Conservation (phyloP, 345 rosid species). For the Brassica incana region DNA sequence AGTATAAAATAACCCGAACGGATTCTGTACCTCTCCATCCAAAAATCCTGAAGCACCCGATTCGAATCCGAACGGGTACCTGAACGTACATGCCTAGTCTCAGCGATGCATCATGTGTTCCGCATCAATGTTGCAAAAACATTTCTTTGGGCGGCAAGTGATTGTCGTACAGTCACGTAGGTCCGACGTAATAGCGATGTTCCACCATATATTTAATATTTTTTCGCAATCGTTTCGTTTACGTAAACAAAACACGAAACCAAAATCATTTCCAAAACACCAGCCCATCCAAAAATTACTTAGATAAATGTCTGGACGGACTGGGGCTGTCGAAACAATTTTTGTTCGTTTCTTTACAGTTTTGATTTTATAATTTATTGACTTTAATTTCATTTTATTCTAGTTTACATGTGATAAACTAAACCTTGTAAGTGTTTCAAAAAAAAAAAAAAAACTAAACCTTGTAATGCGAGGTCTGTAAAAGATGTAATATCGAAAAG, state of each 20-base stretch:
- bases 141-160: conserved; percentile 6
- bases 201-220: background rate
- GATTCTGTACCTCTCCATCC: too few species aligned
- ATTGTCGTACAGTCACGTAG: background rate
- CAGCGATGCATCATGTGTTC: background rate
- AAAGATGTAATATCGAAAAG: background rate
- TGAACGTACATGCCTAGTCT: too few species aligned
- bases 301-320: background rate
- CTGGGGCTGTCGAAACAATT: background rate
- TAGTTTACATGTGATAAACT: background rate
- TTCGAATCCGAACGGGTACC: too few species aligned
- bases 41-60: too few species aligned
- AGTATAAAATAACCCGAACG: too few species aligned
- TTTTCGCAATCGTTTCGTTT: background rate
- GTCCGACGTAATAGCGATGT: background rate
- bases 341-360: background rate
- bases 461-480: background rate
- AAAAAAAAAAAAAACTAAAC: background rate
- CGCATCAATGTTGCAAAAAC: conserved; percentile 16
- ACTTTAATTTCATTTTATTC: background rate
- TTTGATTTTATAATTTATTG: background rate
- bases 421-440: background rate
- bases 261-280: background rate
- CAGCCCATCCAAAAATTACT: background rate
- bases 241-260: background rate